A percentile compares a stretch with the other conserved stretches of the same genome.
Evolutionary conservation across 2,329 filamentous ascomycete species (phyloP).

Genomic region (Emmonsiellopsis sp.): DNA sequence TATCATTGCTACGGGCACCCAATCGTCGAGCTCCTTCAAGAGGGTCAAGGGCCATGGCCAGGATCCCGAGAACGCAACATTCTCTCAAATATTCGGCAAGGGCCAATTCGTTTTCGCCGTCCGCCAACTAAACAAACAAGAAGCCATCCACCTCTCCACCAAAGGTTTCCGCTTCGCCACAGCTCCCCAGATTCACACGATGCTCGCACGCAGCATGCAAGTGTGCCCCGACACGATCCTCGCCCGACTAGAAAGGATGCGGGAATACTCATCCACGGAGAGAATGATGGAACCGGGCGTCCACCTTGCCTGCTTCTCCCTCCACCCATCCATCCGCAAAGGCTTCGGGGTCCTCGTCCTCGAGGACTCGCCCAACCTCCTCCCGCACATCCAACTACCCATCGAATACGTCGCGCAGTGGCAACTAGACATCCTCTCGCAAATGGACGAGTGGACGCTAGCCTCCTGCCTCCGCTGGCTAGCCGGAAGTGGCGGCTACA

Average conservation of each 20-base stretch:
- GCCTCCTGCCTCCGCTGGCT: slow-evolving; percentile 27
- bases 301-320: slow-evolving; percentile 34
- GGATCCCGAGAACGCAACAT: slow-evolving; percentile 32
- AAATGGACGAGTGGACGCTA: slow-evolving; percentile 33
- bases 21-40: no score
- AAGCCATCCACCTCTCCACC: slow-evolving; percentile 56
- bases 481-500: slow-evolving; percentile 16
- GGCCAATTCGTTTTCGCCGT: slow-evolving; percentile 77
- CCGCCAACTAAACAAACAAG: slow-evolving; percentile 49
- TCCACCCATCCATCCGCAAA: slow-evolving; percentile 40
- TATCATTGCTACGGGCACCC: slow-evolving; percentile 55
- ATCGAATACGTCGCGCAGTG: slow-evolving; percentile 44
- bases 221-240: slow-evolving; percentile 56
- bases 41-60: slow-evolving; percentile 18
- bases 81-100: slow-evolving; percentile 44
- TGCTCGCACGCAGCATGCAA: slow-evolving; percentile 65
- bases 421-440: slow-evolving; percentile 45
- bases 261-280: slow-evolving; percentile 36
- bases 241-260: slow-evolving; percentile 54
- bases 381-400: slow-evolving; percentile 51
- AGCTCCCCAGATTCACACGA: slow-evolving; percentile 55
- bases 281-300: slow-evolving; percentile 25
- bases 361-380: slow-evolving; percentile 46
- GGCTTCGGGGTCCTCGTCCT: slow-evolving; percentile 57
- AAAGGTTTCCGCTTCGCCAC: slow-evolving; percentile 71